Evolutionary conservation across 2,329 filamentous ascomycete genomes (phyloP).

Genomic region (Trichoderma asperellum): DNA sequence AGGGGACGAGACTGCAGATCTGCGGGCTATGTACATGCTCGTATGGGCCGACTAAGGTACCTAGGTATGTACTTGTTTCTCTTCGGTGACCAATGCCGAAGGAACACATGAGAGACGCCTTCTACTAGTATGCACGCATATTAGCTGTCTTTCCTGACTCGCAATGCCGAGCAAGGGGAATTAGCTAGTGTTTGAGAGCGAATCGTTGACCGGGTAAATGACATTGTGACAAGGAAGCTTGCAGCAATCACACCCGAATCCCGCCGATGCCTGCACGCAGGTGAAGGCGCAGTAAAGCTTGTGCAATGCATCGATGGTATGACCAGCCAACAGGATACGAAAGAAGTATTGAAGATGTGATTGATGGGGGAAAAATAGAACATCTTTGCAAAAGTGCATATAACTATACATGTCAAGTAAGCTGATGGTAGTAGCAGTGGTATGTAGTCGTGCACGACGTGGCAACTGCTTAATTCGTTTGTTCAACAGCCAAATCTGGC

Average conservation of each 20-base stretch:
- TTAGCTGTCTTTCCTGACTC: conserved; percentile 12
- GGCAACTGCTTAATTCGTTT: not conserved
- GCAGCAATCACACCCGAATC: not conserved
- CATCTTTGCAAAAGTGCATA: not conserved
- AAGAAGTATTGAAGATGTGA: not conserved
- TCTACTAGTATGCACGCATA: not conserved
- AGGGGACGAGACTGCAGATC: not conserved
- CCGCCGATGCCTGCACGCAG: not conserved
- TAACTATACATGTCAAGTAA: not conserved
- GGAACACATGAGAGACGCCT: not conserved
- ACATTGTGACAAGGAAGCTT: not conserved
- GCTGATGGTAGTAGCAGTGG: not conserved
- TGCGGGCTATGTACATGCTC: not conserved
- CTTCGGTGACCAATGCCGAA: not conserved
- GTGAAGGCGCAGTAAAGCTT: not conserved
- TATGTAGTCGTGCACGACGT: not conserved
- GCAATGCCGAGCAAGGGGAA: not conserved
- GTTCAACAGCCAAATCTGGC: not conserved
- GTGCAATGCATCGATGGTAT: not conserved
- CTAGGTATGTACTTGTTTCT: not conserved
- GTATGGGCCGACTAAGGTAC: not conserved
- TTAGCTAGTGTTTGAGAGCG: not conserved
- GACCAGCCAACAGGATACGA: not conserved
- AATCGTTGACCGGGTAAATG: not conserved
- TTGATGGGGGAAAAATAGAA: not conserved